Evolutionary conservation across 495 filamentous ascomycete species (phyloP).

Genomic region (Penicillium longicatenatum): DNA sequence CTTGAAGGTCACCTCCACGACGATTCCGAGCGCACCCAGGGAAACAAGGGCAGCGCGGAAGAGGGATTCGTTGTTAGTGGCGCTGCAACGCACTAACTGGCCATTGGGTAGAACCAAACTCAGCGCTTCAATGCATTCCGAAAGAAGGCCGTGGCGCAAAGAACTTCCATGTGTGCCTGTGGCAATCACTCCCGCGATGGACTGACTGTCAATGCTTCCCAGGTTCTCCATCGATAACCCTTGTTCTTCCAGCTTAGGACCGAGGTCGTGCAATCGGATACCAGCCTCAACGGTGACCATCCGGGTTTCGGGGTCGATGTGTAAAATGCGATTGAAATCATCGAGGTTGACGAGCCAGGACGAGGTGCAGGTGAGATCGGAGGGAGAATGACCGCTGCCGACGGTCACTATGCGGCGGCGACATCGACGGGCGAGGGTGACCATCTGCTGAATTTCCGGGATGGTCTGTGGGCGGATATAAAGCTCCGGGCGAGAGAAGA

Average conservation of each 20-base stretch:
- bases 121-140: constrained; percentile 69
- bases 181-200: constrained; percentile 86
- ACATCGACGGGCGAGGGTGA: constrained; percentile 78
- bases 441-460: constrained; percentile 78
- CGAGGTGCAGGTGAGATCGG: constrained; percentile 88
- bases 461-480: constrained; percentile 80
- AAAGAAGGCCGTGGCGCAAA: constrained; percentile 78
- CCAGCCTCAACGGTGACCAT: constrained; percentile 80
- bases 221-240: constrained; percentile 85
- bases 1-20: constrained; percentile 84
- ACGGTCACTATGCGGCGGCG: constrained; percentile 77
- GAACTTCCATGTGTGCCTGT: constrained; percentile 94
- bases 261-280: constrained; percentile 74
- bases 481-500: constrained; percentile 82
- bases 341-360: constrained; percentile 96
- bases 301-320: constrained; percentile 62
- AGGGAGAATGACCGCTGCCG: constrained; percentile 89
- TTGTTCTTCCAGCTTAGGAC: constrained; percentile 64
- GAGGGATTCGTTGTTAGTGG: constrained; percentile 68
- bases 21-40: constrained; percentile 86
- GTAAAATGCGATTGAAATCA: constrained; percentile 69
- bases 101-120: constrained; percentile 85
- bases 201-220: constrained; percentile 93
- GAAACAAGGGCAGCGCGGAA: constrained; percentile 88
- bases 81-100: constrained; percentile 70